phyloP scores from a whole-genome alignment of 2,329 filamentous ascomycete genomes.

The Calonectria pauciramosa region DNA sequence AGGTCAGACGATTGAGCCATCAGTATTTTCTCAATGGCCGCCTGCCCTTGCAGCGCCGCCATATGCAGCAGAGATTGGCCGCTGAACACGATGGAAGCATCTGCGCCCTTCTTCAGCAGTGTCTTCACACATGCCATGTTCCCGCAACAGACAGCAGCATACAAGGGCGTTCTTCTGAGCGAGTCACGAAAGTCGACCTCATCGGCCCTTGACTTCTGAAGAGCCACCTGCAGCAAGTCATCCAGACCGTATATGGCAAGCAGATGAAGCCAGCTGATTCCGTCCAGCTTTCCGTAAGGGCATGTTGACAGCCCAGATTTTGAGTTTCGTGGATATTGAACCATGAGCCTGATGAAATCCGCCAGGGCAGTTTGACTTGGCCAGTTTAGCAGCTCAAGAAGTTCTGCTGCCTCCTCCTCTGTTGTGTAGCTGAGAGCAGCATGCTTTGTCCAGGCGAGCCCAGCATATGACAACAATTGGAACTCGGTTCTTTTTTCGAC shows the following conservation, averaged over 20 bases:
- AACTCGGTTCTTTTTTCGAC: background rate
- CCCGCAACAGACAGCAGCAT: background rate
- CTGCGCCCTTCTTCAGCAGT: background rate
- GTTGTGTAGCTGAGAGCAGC: background rate
- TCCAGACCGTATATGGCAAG: background rate
- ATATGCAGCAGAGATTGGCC: background rate
- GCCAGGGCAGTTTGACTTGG: background rate
- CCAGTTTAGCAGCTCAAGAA: background rate
- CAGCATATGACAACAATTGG: background rate
- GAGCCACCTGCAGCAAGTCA: background rate
- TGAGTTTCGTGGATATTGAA: background rate
- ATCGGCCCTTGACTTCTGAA: background rate
- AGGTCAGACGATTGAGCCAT: background rate
- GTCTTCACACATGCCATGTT: background rate
- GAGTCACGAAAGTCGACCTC: background rate
- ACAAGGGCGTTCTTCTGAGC: background rate
- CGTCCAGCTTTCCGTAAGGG: background rate
- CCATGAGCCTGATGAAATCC: background rate
- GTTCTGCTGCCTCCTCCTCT: background rate
- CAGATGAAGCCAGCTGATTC: conserved; percentile 1
- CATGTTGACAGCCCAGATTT: background rate
- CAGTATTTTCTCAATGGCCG: background rate
- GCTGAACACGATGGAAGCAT: background rate
- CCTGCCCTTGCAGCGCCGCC: background rate
- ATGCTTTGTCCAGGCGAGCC: background rate